Conservation (phyloP, 176 grass and related monocot genomes). For the Themeda triandra region DNA sequence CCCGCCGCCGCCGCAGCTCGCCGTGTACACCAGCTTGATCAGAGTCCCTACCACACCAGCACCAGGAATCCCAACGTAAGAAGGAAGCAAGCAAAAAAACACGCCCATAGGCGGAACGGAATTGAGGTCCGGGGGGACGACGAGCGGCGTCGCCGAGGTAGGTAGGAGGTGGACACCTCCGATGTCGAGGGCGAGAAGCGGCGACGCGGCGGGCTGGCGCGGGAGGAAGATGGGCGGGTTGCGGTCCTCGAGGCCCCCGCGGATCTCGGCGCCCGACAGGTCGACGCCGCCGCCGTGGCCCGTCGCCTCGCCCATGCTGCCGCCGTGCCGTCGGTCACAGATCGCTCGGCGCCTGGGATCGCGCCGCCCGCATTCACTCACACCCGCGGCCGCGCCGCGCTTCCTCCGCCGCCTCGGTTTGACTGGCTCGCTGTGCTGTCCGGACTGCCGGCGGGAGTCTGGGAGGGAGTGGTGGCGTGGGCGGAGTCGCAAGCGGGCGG, state of each 20-base stretch:
- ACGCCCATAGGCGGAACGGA: not conserved
- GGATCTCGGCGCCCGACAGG: slow-evolving; percentile 78
- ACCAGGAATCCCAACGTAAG: not conserved
- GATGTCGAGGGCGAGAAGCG: slow-evolving; percentile 86
- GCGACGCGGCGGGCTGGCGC: slow-evolving; percentile 53
- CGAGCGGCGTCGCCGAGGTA: not conserved
- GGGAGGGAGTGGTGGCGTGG: not conserved
- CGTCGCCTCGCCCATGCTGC: not conserved
- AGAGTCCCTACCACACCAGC: slow-evolving; percentile 55
- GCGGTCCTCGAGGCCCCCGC: slow-evolving; percentile 39
- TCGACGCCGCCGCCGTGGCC: slow-evolving; percentile 35
- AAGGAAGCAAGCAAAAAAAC: not conserved
- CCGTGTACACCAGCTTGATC: slow-evolving; percentile 91
- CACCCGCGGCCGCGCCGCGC: not conserved
- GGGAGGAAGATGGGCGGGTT: slow-evolving; percentile 83
- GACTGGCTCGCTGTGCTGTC: not conserved
- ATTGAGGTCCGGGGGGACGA: not conserved
- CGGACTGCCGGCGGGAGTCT: not conserved
- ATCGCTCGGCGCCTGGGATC: not conserved
- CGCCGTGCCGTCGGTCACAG: not conserved
- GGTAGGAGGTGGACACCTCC: slow-evolving; percentile 32
- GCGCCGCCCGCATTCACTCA: slow-evolving; percentile 34
- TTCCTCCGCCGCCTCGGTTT: not conserved
- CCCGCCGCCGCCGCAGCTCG: slow-evolving; percentile 34
- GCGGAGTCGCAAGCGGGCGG: not conserved